phyloP scores from a whole-genome alignment of 2,329 filamentous ascomycete genomes.

The Parasarocladium wereldwijsianum region DNA sequence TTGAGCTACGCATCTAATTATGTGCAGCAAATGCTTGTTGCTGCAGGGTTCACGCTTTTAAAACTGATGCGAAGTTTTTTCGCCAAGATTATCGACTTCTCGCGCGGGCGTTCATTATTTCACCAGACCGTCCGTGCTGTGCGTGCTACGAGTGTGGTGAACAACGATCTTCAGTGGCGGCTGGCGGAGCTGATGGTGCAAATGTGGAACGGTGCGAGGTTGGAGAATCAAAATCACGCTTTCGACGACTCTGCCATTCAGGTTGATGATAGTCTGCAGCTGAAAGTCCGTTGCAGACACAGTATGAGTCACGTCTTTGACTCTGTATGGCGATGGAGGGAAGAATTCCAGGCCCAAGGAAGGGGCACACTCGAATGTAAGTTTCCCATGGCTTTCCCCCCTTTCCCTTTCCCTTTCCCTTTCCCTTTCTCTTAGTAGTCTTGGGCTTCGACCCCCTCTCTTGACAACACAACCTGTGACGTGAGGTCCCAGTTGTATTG shows the following conservation, averaged over 20 bases:
- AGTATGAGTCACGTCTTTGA: conserved; percentile 79
- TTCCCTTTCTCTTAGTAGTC: neutral
- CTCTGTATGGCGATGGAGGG: conserved; percentile 74
- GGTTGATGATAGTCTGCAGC: conserved; percentile 57
- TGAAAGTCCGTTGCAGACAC: conserved; percentile 71
- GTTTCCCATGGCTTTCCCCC: conserved; percentile 13
- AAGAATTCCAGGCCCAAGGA: conserved; percentile 60
- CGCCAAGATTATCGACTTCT: conserved; percentile 53
- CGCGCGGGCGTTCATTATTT: conserved; percentile 53
- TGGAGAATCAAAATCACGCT: conserved; percentile 30
- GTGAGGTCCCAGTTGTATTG: too few relatives aligned
- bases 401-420: conserved; percentile 7
- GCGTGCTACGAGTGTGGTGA: conserved; percentile 56
- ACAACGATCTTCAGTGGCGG: conserved; percentile 67
- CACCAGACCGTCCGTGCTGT: conserved; percentile 56
- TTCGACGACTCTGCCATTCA: conserved; percentile 32
- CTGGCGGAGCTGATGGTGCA: conserved; percentile 77
- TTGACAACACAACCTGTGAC: too few relatives aligned
- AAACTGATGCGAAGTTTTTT: conserved; percentile 71
- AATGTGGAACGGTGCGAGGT: conserved; percentile 61
- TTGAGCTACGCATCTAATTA: conserved; percentile 59
- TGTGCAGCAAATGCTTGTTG: conserved; percentile 75
- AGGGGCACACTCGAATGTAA: conserved; percentile 58
- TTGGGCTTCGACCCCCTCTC: too few relatives aligned
- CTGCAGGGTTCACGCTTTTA: conserved; percentile 60